A percentile compares a stretch with the other conserved stretches of the same genome.
Conservation (phyloP, 2,329 filamentous ascomycete genomes). For the Scedosporium dehoogii region DNA sequence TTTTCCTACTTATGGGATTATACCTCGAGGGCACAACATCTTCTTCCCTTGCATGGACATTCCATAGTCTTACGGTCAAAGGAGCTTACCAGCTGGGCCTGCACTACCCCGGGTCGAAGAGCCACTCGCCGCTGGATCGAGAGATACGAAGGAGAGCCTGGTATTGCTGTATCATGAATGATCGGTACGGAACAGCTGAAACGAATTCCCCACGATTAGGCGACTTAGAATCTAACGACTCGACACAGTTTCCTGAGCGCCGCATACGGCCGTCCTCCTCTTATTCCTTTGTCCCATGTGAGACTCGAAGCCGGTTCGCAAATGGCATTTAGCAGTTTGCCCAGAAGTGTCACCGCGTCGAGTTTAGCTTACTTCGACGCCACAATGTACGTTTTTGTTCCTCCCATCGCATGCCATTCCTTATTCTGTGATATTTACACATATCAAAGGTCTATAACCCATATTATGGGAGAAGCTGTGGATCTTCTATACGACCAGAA, state of each 20-base stretch:
- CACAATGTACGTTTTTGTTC: neutral
- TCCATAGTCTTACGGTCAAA: neutral
- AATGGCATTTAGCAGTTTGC: neutral
- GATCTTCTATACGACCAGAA: neutral
- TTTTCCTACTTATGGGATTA: neutral
- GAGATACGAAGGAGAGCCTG: neutral
- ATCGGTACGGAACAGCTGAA: neutral
- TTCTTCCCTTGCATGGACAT: constrained; percentile 1
- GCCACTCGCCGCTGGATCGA: neutral
- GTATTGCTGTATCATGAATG: neutral
- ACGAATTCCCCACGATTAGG: neutral
- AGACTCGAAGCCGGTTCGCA: neutral
- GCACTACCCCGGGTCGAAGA: neutral
- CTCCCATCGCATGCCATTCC: neutral
- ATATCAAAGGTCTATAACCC: constrained; percentile 1
- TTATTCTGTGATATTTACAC: neutral
- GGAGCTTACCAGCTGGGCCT: neutral
- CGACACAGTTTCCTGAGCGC: neutral
- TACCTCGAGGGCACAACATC: neutral
- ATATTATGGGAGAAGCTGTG: neutral
- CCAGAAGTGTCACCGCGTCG: neutral
- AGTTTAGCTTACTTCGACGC: constrained; percentile 2
- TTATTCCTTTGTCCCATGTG: constrained; percentile 1
- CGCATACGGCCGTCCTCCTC: neutral
- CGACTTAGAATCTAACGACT: neutral